Conservation (phyloP, 2,329 filamentous ascomycete species). For the Aschersonia sp. region DNA sequence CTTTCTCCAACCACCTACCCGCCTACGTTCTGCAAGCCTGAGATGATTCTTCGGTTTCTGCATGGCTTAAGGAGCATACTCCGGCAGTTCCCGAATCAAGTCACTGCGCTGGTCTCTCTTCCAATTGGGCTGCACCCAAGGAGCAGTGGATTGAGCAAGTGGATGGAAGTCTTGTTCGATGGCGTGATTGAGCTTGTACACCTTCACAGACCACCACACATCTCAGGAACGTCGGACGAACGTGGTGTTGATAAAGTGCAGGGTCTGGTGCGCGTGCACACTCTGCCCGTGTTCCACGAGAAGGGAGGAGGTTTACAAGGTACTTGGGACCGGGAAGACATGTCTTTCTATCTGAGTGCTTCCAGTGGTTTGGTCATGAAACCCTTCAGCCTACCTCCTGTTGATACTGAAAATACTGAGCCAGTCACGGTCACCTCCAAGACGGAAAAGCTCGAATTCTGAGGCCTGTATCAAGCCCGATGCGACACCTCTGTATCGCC, state of each 20-base stretch:
- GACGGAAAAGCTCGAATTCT: conserved; percentile 46
- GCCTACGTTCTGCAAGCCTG: conserved; percentile 51
- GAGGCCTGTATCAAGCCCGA: too few relatives aligned
- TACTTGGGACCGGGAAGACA: conserved; percentile 61
- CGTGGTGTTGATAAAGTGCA: conserved; percentile 58
- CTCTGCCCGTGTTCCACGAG: conserved; percentile 73
- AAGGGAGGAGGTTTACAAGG: conserved; percentile 64
- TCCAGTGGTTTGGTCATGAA: conserved; percentile 69
- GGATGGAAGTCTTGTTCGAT: conserved; percentile 75
- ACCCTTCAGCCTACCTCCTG: conserved; percentile 75
- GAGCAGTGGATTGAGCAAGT: conserved; percentile 59
- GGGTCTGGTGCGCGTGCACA: conserved; percentile 72
- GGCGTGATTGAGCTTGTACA: conserved; percentile 75
- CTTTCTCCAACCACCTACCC: conserved; percentile 79
- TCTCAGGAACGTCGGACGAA: conserved; percentile 29
- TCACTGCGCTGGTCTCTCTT: conserved; percentile 62
- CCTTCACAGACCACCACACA: conserved; percentile 39
- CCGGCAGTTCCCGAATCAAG: conserved; percentile 45
- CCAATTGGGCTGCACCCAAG: conserved; percentile 71
- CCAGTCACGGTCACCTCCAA: not conserved
- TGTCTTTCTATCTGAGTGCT: conserved; percentile 80
- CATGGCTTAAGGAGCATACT: conserved; percentile 65
- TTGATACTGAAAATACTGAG: conserved; percentile 1
- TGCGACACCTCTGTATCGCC: too few relatives aligned
- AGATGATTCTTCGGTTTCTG: conserved; percentile 64